These are phyloP conservation scores for Fallopia convolvulus DNA, from an alignment of 148 eudicot genomes.

Conservation along the genomic window DNA sequence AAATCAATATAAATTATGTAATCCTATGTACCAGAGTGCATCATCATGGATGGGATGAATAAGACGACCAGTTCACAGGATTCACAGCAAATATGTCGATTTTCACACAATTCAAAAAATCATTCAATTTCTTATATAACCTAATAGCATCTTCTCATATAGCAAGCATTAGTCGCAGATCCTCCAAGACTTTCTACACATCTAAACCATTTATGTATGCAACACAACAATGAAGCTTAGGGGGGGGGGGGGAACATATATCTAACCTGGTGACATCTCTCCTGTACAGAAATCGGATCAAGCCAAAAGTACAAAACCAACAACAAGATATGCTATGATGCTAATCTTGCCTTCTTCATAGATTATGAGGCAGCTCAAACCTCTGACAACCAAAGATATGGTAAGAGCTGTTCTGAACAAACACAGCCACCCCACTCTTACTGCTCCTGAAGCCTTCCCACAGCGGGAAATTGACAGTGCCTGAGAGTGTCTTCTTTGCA, in stretches of 20 bases:
- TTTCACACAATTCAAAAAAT: not conserved
- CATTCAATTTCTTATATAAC: not conserved
- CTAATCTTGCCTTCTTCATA: conserved; percentile 15
- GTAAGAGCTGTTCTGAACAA: conserved; percentile 46
- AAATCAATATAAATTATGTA: too few species aligned
- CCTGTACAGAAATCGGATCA: too few species aligned
- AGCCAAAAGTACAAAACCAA: too few species aligned
- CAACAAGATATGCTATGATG: too few species aligned
- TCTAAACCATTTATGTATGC: too few species aligned
- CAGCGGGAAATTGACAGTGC: conserved; percentile 43
- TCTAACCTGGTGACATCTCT: too few species aligned
- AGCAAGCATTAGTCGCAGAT: not conserved
- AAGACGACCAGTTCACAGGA: too few species aligned
- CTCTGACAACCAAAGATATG: conserved; percentile 61
- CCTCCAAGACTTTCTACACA: too few species aligned
- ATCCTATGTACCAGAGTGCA: too few species aligned
- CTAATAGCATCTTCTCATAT: not conserved
- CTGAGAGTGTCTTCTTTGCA: conserved; percentile 49
- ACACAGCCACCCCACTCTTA: conserved; percentile 42
- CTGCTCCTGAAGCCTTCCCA: conserved; percentile 55
- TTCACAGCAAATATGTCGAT: not conserved
- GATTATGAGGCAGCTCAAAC: conserved; percentile 38
- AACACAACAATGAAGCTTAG: too few species aligned
- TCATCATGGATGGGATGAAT: too few species aligned
- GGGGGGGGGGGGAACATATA: too few species aligned